Evolutionary conservation across 805 yeast genomes (phyloP).

Genomic region (Wickerhamomyces rabaulensis): DNA sequence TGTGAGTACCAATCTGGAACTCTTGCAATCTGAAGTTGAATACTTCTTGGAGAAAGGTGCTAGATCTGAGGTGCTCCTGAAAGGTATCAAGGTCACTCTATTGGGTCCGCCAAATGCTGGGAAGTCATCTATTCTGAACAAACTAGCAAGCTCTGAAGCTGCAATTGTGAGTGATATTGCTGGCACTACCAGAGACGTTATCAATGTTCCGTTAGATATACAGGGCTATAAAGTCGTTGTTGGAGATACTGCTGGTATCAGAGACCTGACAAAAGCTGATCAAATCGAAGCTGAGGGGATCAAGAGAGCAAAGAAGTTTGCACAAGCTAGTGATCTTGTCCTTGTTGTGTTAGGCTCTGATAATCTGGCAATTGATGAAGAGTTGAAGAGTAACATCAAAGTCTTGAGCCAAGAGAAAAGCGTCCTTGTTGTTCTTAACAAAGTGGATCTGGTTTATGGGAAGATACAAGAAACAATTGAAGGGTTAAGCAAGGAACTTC

Average conservation of each 20-base stretch:
- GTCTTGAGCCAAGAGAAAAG: conserved; percentile 23
- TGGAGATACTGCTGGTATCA: conserved; percentile 92
- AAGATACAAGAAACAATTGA: conserved; percentile 18
- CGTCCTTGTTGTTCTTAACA: conserved; percentile 50
- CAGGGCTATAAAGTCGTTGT: conserved; percentile 78
- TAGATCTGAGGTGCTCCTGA: conserved; percentile 56
- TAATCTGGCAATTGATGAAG: conserved; percentile 30
- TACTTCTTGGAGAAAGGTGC: conserved; percentile 39
- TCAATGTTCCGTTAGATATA: conserved; percentile 77
- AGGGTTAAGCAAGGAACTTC: conserved; percentile 19
- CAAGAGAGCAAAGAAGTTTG: conserved; percentile 58
- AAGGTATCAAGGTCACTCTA: conserved; percentile 69
- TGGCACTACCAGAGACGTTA: conserved; percentile 89
- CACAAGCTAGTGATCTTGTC: conserved; percentile 59
- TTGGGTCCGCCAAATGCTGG: conserved; percentile 97
- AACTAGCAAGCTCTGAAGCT: conserved; percentile 70
- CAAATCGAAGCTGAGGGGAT: conserved; percentile 78
- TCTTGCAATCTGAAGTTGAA: conserved; percentile 40
- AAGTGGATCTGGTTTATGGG: conserved; percentile 42
- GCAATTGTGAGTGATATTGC: conserved; percentile 90
- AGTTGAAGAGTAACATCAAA: conserved; percentile 35
- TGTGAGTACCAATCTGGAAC: conserved; percentile 40
- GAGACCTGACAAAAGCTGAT: conserved; percentile 45
- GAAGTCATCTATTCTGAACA: conserved; percentile 79
- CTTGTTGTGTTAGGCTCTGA: conserved; percentile 57